Conservation (phyloP, 352 stramenopile genomes). For the Phytophthora hibernalis region DNA sequence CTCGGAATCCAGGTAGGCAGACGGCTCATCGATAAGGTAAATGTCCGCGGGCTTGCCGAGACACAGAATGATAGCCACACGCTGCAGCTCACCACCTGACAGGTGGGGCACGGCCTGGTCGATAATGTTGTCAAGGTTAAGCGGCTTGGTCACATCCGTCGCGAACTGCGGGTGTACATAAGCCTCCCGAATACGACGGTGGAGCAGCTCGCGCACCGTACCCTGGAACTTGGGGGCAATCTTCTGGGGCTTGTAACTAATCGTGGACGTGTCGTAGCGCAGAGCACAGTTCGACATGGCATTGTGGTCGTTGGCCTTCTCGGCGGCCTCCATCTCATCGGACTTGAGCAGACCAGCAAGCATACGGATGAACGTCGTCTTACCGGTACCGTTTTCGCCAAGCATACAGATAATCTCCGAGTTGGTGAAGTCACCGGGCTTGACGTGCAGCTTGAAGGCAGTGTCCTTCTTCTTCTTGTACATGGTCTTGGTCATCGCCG, state of each 20-base stretch:
- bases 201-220: conserved; percentile 97
- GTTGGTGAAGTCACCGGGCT: conserved; percentile 97
- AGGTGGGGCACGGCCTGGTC: conserved; percentile 98
- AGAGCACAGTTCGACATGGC: conserved; percentile 81
- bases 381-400: conserved; percentile 99
- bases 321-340: conserved; percentile 94
- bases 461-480: conserved; percentile 94
- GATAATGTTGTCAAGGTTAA: conserved; percentile 98
- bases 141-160: conserved; percentile 98
- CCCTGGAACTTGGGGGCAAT: conserved; percentile 96
- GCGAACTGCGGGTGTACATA: conserved; percentile 99
- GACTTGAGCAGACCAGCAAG: conserved; percentile 98
- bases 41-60: conserved; percentile 99
- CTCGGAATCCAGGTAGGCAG: conserved; percentile 99
- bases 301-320: conserved; percentile 71
- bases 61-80: conserved; percentile 98
- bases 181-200: conserved; percentile 97
- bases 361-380: conserved; percentile 99
- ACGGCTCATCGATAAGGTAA: conserved; percentile 99
- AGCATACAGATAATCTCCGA: conserved; percentile 99
- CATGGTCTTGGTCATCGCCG: conserved; percentile 99
- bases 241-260: conserved; percentile 99
- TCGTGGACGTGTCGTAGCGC: conserved; percentile 84
- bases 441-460: conserved; percentile 98
- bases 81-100: conserved; percentile 99